These are phyloP conservation scores for Annona cherimola DNA, from an alignment of 164 flowering plant species.

Conservation along the genomic window DNA sequence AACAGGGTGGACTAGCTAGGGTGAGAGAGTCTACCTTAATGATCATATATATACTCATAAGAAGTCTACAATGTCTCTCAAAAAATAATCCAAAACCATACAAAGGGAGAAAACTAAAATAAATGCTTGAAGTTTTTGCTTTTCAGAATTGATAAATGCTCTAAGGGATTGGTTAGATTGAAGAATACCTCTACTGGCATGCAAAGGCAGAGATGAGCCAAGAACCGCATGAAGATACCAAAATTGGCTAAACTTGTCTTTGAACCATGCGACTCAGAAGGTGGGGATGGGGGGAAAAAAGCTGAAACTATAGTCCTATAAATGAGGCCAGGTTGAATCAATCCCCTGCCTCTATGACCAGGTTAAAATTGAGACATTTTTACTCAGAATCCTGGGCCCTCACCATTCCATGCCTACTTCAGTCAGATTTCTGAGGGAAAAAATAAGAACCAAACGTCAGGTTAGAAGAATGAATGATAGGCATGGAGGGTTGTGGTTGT, in stretches of 20 bases:
- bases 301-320: not conserved
- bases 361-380: not conserved
- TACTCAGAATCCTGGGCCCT: not conserved
- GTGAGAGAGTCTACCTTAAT: no score
- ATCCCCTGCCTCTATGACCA: not conserved
- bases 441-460: not conserved
- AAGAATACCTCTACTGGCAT: not conserved
- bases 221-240: not conserved
- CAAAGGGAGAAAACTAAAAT: no score
- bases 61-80: no score
- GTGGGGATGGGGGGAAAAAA: not conserved
- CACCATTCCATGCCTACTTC: not conserved
- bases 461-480: not conserved
- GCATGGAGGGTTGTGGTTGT: not conserved
- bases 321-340: not conserved
- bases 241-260: not conserved
- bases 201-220: not conserved
- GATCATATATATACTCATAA: no score
- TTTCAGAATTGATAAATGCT: not conserved
- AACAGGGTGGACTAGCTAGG: no score
- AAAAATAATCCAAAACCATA: no score
- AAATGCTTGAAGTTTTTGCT: not conserved
- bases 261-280: not conserved
- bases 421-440: no score
- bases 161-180: not conserved